A percentile compares a stretch with the other conserved stretches of the same genome.
Evolutionary conservation across 164 flowering plant genomes (phyloP).

Genomic region (Magnolia officinalis): DNA sequence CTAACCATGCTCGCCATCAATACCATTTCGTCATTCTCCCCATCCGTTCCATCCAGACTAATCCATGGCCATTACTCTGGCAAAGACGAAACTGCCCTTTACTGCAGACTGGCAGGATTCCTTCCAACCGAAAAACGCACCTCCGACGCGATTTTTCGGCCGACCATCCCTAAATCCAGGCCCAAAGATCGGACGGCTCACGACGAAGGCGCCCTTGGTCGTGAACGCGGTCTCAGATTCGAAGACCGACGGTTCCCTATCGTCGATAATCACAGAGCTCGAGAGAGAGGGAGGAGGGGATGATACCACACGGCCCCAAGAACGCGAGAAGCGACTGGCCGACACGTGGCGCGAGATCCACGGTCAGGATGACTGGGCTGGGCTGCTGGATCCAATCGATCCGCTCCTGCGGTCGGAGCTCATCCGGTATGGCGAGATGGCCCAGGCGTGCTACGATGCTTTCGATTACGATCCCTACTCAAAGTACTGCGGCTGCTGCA

Average conservation of each 20-base stretch:
- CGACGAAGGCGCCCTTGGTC: not conserved
- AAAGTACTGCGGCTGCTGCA: slow-evolving; percentile 62
- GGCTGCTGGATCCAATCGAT: slow-evolving; percentile 69
- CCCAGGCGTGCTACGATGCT: slow-evolving; percentile 76
- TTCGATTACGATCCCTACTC: slow-evolving; percentile 72
- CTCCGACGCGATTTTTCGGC: not conserved
- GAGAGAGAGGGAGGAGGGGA: slow-evolving; percentile 12
- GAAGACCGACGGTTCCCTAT: slow-evolving; percentile 15
- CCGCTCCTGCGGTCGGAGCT: slow-evolving; percentile 56
- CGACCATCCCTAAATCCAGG: slow-evolving; percentile 3
- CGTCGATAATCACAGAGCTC: slow-evolving; percentile 25
- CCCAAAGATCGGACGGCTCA: not conserved
- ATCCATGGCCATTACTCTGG: slow-evolving; percentile 9
- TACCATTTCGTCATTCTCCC: not conserved
- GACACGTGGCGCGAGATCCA: slow-evolving; percentile 59
- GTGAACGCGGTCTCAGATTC: slow-evolving; percentile 12
- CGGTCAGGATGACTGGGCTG: slow-evolving; percentile 68
- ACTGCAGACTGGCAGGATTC: not conserved
- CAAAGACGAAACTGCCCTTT: not conserved
- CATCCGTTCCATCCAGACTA: not conserved
- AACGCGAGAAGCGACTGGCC: slow-evolving; percentile 13
- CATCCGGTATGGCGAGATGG: slow-evolving; percentile 80
- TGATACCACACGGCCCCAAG: not conserved
- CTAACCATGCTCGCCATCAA: not conserved
- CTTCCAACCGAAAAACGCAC: not conserved